Evolutionary conservation across 306 rosid species (phyloP).

Genomic region (Luffa aegyptiaca): DNA sequence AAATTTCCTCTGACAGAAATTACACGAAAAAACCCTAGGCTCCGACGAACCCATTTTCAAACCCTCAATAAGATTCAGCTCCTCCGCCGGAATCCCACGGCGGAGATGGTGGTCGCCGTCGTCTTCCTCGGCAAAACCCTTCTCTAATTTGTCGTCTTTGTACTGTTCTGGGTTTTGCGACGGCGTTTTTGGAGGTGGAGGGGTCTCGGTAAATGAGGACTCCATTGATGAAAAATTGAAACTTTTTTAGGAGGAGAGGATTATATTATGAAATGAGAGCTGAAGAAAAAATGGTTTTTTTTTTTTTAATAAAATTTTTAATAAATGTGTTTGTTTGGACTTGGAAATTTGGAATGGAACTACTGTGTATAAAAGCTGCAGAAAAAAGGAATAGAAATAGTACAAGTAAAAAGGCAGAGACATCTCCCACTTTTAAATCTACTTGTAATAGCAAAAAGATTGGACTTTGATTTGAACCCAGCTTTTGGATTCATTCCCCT

Average conservation of each 20-base stretch:
- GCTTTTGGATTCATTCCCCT: constrained; percentile 3
- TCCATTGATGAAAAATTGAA: background rate
- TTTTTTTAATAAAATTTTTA: background rate
- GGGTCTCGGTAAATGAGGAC: background rate
- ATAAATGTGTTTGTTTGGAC: background rate
- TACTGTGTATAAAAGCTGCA: background rate
- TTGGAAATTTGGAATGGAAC: background rate
- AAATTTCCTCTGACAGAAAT: constrained; percentile 6
- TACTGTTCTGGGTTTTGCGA: background rate
- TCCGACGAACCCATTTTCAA: background rate
- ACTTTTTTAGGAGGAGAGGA: background rate
- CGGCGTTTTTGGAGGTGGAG: background rate
- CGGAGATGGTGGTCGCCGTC: background rate
- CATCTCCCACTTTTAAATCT: background rate
- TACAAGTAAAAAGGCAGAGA: background rate
- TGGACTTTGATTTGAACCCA: constrained; percentile 7
- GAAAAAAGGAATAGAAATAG: background rate
- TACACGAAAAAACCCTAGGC: constrained; percentile 1
- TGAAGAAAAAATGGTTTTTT: background rate
- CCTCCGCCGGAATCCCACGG: constrained; percentile 6
- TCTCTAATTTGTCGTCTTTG: background rate
- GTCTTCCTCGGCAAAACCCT: background rate
- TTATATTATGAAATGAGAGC: background rate
- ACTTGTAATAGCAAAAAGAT: constrained; percentile 10
- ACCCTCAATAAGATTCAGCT: background rate